Conservation (phyloP, 2,329 filamentous ascomycete genomes). For the Stagonosporopsis cucurbitacearum region DNA sequence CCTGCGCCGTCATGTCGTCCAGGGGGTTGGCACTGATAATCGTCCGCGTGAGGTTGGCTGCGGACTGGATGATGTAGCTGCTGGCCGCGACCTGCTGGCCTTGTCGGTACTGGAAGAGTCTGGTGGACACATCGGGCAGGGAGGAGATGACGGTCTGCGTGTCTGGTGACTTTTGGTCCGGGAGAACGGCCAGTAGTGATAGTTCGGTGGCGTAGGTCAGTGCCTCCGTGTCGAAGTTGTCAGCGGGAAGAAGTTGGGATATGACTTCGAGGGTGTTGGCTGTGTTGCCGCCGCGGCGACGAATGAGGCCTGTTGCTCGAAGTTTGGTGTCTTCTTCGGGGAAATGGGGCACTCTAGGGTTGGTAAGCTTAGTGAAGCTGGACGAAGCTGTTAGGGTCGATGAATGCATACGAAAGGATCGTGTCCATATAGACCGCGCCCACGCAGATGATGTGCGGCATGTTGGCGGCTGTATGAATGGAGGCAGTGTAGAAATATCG, state of each 20-base stretch:
- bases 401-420: constrained; percentile 64
- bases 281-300: constrained; percentile 74
- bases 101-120: constrained; percentile 47
- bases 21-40: constrained; percentile 74
- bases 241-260: constrained; percentile 56
- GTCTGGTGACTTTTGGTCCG: constrained; percentile 59
- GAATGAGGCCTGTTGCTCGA: constrained; percentile 65
- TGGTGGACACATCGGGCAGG: constrained; percentile 53
- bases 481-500: not conserved
- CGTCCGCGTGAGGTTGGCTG: constrained; percentile 66
- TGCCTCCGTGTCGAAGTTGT: not conserved
- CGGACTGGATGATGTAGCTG: constrained; percentile 72
- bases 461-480: not conserved
- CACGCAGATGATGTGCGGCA: constrained; percentile 63
- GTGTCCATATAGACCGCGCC: constrained; percentile 76
- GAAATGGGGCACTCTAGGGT: constrained; percentile 66
- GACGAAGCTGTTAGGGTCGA: not conserved
- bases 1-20: constrained; percentile 68
- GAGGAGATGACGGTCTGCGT: constrained; percentile 61
- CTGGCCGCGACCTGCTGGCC: constrained; percentile 65
- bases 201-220: constrained; percentile 25
- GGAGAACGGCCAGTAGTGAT: constrained; percentile 58
- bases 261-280: constrained; percentile 75
- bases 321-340: constrained; percentile 76
- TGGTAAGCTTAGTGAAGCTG: not conserved